A percentile compares a stretch with the other conserved stretches of the same genome.
phyloP scores from a whole-genome alignment of 148 eudicot species.

The Nepenthes mirabilis region DNA sequence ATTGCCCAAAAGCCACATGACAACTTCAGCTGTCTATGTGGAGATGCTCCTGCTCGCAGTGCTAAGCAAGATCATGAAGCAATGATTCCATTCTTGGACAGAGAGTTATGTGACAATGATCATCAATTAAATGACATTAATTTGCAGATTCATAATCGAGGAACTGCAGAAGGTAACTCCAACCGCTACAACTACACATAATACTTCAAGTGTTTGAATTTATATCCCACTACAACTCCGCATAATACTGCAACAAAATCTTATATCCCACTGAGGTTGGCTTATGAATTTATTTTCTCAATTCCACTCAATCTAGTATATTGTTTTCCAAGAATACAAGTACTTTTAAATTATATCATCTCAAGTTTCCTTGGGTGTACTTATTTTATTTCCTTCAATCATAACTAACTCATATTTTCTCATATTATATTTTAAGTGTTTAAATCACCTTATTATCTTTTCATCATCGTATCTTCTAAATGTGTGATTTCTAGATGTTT shows the following conservation, averaged over 20 bases:
- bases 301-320: no score
- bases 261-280: no score
- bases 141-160: slow-evolving; percentile 11
- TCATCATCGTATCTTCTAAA: no score
- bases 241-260: background rate
- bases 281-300: no score
- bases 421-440: no score
- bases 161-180: slow-evolving; percentile 17
- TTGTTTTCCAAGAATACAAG: no score
- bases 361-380: no score
- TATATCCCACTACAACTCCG: background rate
- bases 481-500: no score
- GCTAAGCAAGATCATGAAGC: slow-evolving; percentile 6
- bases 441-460: no score
- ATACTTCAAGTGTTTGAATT: background rate
- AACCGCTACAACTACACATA: background rate
- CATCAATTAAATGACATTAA: slow-evolving; percentile 1
- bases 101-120: slow-evolving; percentile 1
- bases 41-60: slow-evolving; percentile 1
- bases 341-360: no score
- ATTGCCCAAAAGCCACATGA: slow-evolving; percentile 5
- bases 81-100: slow-evolving; percentile 5
- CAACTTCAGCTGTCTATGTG: background rate
- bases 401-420: no score
- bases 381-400: no score